Conservation (phyloP, 495 filamentous ascomycete genomes). For the Daldinia loculata region DNA sequence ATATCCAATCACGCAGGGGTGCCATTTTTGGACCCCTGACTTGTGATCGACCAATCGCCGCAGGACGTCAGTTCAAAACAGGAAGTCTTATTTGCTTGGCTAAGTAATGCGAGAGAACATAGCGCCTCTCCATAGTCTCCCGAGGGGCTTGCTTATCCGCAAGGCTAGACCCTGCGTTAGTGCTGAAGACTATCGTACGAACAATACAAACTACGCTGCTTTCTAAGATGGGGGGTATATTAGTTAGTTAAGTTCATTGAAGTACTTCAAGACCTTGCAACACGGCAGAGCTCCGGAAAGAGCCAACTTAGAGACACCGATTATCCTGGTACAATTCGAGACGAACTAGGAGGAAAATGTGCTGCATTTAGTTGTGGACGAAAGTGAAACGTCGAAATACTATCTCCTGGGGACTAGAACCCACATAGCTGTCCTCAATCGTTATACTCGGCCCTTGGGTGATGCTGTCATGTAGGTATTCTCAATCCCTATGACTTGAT, state of each 20-base stretch:
- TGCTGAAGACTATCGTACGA: constrained; percentile 2
- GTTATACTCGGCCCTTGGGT: background rate
- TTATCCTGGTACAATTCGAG: constrained; percentile 39
- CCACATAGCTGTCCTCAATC: background rate
- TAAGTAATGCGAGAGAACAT: constrained; percentile 25
- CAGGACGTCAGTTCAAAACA: constrained; percentile 31
- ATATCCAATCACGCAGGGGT: constrained; percentile 30
- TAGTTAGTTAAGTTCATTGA: background rate
- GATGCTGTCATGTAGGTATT: background rate
- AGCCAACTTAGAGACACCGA: constrained; percentile 1
- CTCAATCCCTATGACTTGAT: background rate
- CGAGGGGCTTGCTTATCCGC: constrained; percentile 23
- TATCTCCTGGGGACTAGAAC: constrained; percentile 19
- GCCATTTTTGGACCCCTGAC: constrained; percentile 25
- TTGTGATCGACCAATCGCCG: constrained; percentile 34
- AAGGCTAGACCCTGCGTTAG: constrained; percentile 36
- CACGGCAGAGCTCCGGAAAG: constrained; percentile 15
- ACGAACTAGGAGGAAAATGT: constrained; percentile 35
- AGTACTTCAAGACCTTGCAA: constrained; percentile 12
- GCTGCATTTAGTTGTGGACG: constrained; percentile 32
- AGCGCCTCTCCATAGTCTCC: constrained; percentile 25
- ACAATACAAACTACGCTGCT: constrained; percentile 12
- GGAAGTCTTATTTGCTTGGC: constrained; percentile 30
- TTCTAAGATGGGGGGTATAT: constrained; percentile 18
- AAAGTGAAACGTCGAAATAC: constrained; percentile 41